These are phyloP conservation scores for Aspergillus tanneri DNA, from an alignment of 2,329 filamentous ascomycete genomes.

Conservation along the genomic window DNA sequence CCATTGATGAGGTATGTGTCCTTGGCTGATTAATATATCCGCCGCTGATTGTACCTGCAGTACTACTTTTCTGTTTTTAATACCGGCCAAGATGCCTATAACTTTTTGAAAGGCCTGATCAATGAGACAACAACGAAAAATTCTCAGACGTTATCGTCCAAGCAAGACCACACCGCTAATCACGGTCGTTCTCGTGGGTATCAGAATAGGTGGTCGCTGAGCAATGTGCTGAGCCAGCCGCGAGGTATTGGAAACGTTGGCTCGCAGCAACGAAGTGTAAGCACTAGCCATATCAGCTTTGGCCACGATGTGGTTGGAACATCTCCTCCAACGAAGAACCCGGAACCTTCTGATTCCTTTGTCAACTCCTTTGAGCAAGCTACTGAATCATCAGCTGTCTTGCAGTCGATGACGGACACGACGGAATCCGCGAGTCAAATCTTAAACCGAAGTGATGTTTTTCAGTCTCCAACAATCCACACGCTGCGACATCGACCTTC, in stretches of 20 bases:
- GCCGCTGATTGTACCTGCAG: conserved; percentile 45
- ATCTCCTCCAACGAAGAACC: conserved; percentile 53
- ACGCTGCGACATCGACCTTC: conserved; percentile 33
- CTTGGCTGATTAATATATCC: background rate
- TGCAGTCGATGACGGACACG: conserved; percentile 70
- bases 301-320: conserved; percentile 52
- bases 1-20: conserved; percentile 76
- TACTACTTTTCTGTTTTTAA: conserved; percentile 98
- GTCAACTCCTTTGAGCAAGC: conserved; percentile 71
- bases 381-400: conserved; percentile 68
- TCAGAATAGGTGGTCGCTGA: conserved; percentile 24
- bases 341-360: conserved; percentile 71
- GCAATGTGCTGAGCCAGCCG: conserved; percentile 16
- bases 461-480: conserved; percentile 71
- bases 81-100: conserved; percentile 77
- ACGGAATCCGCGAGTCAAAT: conserved; percentile 87
- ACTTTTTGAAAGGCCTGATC: conserved; percentile 70
- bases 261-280: conserved; percentile 56
- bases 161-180: conserved; percentile 16
- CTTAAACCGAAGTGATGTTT: conserved; percentile 80
- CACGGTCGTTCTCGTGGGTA: conserved; percentile 17
- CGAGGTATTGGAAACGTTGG: conserved; percentile 12
- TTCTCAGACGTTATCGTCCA: conserved; percentile 29
- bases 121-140: conserved; percentile 59
- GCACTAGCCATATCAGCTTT: conserved; percentile 55